Base-by-base conservation (phyloP, 2,329 filamentous ascomycete genomes). In the Pseudogymnoascus sp. region DNA sequence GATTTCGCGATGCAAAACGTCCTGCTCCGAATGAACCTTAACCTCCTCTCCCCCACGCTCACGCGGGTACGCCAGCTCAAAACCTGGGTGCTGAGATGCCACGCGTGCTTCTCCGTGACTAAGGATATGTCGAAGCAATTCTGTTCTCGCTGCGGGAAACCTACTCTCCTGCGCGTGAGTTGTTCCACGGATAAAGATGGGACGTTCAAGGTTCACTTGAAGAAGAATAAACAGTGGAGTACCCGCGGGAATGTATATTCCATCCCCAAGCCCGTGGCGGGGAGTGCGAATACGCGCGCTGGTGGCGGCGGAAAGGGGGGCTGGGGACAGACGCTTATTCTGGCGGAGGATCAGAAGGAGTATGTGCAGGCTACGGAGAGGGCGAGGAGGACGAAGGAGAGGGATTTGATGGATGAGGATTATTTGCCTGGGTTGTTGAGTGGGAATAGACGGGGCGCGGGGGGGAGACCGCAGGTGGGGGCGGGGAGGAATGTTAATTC, bases 1-100 rank as follows among this genome's bases (percentile, higher is more conserved):
- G 94, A 99, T 78, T 97, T 90, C 76, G 93, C 94, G 61, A 96
- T 99, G 90, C 93, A 97, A 77, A 97, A 97, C 73, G 92, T 97
- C 6, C 84, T 94, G 1, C 82, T 99, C 4, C 90, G 95, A 68
- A 95, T 97, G 79, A 96, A 97, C 77, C 84, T 99, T 58, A 90
- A 94, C 72, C 84, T 97, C 9, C 82, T 97, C 63, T 92, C 92
- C 0, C 83, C 90, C 0, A 82, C 85, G 13, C 80, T 97, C 64
- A 83, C 89, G 65, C 86, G 92, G 69, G 91, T 99, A 72, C 88
- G 86, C 37, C 86, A 89, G 64, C 82, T 97, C 66, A 93, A 92
- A 74, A 93, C 89, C 10, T 96, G 90, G 81, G 86, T 97, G 3
- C 82, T 96, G 62, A 87, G 94, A 45, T 99, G 94, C 79, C 93